Evolutionary conservation across 768 basidiomycete genomes (phyloP).

Genomic region (Lactarius akahatsu): DNA sequence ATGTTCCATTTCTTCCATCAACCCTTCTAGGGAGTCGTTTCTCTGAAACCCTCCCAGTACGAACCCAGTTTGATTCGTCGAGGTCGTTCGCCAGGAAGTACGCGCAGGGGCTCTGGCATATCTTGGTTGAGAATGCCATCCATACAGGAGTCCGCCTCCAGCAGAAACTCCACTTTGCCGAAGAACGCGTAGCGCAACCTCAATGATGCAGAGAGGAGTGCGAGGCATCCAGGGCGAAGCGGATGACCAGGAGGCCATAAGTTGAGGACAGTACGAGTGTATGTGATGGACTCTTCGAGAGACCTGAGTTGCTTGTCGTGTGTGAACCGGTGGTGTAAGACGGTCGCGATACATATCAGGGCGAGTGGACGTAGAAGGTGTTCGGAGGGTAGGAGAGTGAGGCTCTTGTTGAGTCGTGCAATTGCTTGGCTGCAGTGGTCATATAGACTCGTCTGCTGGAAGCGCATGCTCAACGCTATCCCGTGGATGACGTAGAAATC

Average conservation of each 20-base stretch:
- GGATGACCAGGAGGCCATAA: constrained; percentile 8
- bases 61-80: constrained; percentile 1
- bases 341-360: not conserved
- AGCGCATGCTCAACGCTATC: not conserved
- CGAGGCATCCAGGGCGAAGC: constrained; percentile 9
- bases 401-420: constrained; percentile 1
- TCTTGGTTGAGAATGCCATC: constrained; percentile 6
- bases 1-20: not conserved
- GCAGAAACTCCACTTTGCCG: constrained; percentile 10
- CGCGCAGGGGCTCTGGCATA: constrained; percentile 1
- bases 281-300: constrained; percentile 13
- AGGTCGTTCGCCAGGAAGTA: not conserved
- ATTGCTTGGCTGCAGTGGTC: constrained; percentile 4
- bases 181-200: constrained; percentile 12
- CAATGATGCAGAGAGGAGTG: constrained; percentile 9
- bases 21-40: not conserved
- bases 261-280: constrained; percentile 1
- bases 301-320: constrained; percentile 4
- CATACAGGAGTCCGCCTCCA: constrained; percentile 5
- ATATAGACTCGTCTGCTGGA: constrained; percentile 14
- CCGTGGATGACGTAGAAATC: constrained; percentile 6
- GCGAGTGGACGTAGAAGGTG: not conserved
- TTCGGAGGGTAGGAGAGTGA: not conserved
- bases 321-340: constrained; percentile 8
- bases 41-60: constrained; percentile 9